Conservation (phyloP, 768 basidiomycete species). For the Pisolithus orientalis region DNA sequence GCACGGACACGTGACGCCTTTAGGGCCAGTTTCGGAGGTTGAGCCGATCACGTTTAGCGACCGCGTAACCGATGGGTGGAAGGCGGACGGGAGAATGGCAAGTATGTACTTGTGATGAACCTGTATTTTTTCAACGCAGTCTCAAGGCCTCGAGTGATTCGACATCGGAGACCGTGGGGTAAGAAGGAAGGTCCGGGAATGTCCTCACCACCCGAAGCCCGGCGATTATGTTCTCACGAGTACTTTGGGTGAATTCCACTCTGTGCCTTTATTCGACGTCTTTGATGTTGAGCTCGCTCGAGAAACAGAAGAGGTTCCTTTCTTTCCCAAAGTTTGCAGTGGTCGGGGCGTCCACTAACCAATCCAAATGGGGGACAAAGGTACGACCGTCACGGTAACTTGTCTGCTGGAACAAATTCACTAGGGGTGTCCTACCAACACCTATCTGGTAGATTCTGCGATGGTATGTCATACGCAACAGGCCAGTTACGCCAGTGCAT, state of each 20-base stretch:
- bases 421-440: not conserved
- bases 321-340: constrained; percentile 64
- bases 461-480: constrained; percentile 63
- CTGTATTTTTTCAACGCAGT: too few relatives aligned
- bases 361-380: constrained; percentile 74
- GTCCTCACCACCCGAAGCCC: too few relatives aligned
- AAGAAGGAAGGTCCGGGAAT: too few relatives aligned
- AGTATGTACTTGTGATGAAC: too few relatives aligned
- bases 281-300: constrained; percentile 27
- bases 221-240: not conserved
- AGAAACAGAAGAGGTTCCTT: constrained; percentile 52
- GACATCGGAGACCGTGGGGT: too few relatives aligned
- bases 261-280: constrained; percentile 4
- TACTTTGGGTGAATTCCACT: not conserved
- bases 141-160: too few relatives aligned
- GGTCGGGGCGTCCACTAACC: constrained; percentile 77
- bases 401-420: not conserved
- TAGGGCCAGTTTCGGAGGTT: not conserved
- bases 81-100: too few relatives aligned
- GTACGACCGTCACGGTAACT: constrained; percentile 23
- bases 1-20: constrained; percentile 15
- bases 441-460: constrained; percentile 52
- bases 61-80: not conserved
- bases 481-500: constrained; percentile 67
- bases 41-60: not conserved